Evolutionary conservation across 2,329 filamentous ascomycete genomes (phyloP), one percentile per base, ranked within the genome.

Genomic region (Pseudocercospora eumusae): DNA sequence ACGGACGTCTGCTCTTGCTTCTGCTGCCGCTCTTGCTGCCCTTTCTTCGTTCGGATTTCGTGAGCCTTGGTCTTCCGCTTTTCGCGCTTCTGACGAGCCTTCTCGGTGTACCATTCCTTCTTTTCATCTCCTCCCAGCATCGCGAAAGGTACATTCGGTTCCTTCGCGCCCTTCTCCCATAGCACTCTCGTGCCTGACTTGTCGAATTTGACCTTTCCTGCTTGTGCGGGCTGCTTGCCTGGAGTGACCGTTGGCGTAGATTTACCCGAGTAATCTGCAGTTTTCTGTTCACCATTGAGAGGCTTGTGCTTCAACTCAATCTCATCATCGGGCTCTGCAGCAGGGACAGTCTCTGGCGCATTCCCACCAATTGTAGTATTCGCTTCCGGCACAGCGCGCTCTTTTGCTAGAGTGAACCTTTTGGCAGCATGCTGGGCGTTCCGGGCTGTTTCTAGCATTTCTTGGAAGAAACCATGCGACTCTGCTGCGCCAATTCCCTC

Each of bases 391-490:
- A 23, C 21, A 18, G 20, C 15, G n/a, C 56, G 56, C 57, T 65
- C 60, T 18, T 57, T 54, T 20, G 54, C 57, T 13, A 60, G 27
- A 15, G 53, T 61, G 45, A 50, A 72, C 13, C 60, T 55, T 27
- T 60, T 57, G 2, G 64, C 70, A 8, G 59, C 44, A 25, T 64
- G 53, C 27, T 66, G 66, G 7, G 70, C 71, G n/a, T 45, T 57
- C 23, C 57, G 57, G 3, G 67, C 69, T 13, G 60, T 64, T 15
- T 65, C 63, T 8, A 68, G 59, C 62, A 74, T 68, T 23, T 50
- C 62, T 47, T 64, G 61, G 47, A 73, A 73, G 5, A 68, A 53
- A 2, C 55, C 59, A 50, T 73, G 69, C 25, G 62, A 64, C 13
- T 63, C 56, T 6, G 64, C 62, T 5, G 67, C 67, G 18, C 56